These are phyloP conservation scores for Plasmodium inui DNA, from an alignment of 169 alveolate species.

Conservation along the genomic window DNA sequence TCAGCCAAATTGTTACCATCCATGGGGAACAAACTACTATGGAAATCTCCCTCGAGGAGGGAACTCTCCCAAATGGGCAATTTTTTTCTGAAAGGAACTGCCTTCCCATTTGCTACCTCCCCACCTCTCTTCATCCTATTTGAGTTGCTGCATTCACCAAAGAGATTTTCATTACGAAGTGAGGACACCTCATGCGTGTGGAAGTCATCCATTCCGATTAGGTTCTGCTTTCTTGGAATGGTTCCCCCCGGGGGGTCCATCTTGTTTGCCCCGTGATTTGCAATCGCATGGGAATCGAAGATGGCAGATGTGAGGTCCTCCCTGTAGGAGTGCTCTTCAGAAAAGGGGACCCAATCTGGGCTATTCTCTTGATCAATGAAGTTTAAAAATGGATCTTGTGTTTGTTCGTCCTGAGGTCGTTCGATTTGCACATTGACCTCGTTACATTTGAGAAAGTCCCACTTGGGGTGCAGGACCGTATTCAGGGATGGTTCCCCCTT, in stretches of 20 bases:
- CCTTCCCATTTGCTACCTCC: not conserved
- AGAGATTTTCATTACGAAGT: not conserved
- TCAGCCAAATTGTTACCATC: not conserved
- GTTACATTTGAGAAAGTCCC: not conserved
- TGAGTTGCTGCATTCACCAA: not conserved
- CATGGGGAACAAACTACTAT: not conserved
- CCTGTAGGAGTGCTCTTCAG: not conserved
- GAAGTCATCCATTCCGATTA: not conserved
- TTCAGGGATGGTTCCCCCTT: not conserved
- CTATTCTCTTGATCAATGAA: not conserved
- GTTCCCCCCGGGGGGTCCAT: not conserved
- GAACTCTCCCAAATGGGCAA: not conserved
- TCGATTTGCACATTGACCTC: not conserved
- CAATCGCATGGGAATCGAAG: not conserved
- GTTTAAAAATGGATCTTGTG: not conserved
- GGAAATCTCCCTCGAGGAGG: not conserved
- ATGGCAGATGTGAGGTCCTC: not conserved
- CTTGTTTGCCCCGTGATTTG: not conserved
- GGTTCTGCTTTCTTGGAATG: not conserved
- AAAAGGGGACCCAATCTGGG: not conserved
- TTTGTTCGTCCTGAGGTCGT: not conserved
- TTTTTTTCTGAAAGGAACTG: not conserved
- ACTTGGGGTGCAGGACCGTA: not conserved
- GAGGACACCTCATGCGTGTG: not conserved
- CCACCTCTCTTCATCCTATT: not conserved